A percentile compares a stretch with the other conserved stretches of the same genome.
phyloP scores from a whole-genome alignment of 805 yeast species.

The Kodamaea restingae region DNA sequence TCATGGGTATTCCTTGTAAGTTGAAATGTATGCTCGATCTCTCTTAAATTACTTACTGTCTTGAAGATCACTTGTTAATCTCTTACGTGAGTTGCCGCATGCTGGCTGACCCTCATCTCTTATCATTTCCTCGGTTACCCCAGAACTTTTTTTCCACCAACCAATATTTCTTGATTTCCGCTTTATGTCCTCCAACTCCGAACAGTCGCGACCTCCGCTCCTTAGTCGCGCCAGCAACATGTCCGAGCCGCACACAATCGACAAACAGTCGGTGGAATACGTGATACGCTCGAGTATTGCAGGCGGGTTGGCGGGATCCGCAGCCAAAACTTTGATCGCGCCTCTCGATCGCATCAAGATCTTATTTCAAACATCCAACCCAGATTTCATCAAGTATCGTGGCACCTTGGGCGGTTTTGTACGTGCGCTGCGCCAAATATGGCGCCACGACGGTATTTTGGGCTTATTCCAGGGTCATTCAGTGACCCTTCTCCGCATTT shows the following conservation, averaged over 20 bases:
- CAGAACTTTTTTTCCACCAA: not conserved
- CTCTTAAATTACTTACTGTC: too few species aligned
- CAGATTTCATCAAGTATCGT: slow-evolving; percentile 74
- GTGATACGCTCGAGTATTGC: slow-evolving; percentile 82
- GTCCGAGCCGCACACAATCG: slow-evolving; percentile 35
- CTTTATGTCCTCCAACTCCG: slow-evolving; percentile 1
- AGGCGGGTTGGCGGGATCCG: slow-evolving; percentile 93
- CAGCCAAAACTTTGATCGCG: slow-evolving; percentile 94
- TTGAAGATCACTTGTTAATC: not conserved
- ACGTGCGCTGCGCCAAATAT: slow-evolving; percentile 67
- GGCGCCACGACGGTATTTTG: slow-evolving; percentile 59
- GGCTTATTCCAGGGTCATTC: slow-evolving; percentile 96
- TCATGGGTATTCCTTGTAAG: too few species aligned
- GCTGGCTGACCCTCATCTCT: not conserved
- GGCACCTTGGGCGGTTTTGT: slow-evolving; percentile 77
- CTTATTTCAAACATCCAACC: slow-evolving; percentile 90
- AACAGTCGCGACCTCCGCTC: not conserved
- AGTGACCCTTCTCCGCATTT: slow-evolving; percentile 83
- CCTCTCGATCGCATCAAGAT: slow-evolving; percentile 95
- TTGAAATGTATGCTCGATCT: too few species aligned
- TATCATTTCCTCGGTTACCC: not conserved
- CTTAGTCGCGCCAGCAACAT: not conserved
- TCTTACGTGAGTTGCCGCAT: not conserved
- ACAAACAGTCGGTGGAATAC: slow-evolving; percentile 73
- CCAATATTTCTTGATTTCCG: not conserved